These are phyloP conservation scores for Blumeria hordei DNA, from an alignment of 2,329 filamentous ascomycete species.

Conservation along the genomic window DNA sequence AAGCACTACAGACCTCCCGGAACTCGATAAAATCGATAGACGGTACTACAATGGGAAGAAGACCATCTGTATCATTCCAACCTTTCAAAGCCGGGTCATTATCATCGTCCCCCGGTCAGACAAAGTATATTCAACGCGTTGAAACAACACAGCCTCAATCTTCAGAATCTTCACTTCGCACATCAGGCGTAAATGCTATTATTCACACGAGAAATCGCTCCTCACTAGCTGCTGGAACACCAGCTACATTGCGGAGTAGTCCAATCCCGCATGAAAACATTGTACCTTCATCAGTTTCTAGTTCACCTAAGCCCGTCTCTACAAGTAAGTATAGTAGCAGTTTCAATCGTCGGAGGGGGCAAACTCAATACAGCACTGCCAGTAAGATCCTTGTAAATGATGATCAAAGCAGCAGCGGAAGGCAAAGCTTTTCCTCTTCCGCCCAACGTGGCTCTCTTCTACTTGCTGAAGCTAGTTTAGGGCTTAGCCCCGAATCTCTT, in stretches of 20 bases:
- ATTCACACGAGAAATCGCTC: slow-evolving; percentile 42
- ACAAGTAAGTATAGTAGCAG: slow-evolving; percentile 82
- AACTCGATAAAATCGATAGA: slow-evolving; percentile 22
- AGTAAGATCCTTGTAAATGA: slow-evolving; percentile 37
- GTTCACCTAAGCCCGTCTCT: slow-evolving; percentile 55
- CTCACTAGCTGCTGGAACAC: slow-evolving; percentile 52
- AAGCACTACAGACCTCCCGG: slow-evolving; percentile 13
- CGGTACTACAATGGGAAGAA: slow-evolving; percentile 27
- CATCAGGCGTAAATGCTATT: slow-evolving; percentile 23
- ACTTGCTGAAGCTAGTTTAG: slow-evolving; percentile 43
- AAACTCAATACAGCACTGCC: slow-evolving; percentile 51
- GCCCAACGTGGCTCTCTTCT: slow-evolving; percentile 57
- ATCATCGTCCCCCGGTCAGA: slow-evolving; percentile 55
- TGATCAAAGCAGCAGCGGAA: slow-evolving; percentile 59
- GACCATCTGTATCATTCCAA: slow-evolving; percentile 73
- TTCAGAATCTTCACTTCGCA: slow-evolving; percentile 26
- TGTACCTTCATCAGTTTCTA: slow-evolving; percentile 39
- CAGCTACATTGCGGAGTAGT: slow-evolving; percentile 43
- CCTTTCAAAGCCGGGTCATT: slow-evolving; percentile 91
- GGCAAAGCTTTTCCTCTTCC: slow-evolving; percentile 45
- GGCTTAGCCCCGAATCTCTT: slow-evolving; percentile 40
- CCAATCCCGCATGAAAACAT: slow-evolving; percentile 33
- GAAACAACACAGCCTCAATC: slow-evolving; percentile 23
- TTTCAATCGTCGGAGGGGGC: slow-evolving; percentile 63
- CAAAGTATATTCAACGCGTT: slow-evolving; percentile 7